Base-by-base conservation (phyloP, 352 stramenopile species). In the Globisporangium acanthophoron region DNA sequence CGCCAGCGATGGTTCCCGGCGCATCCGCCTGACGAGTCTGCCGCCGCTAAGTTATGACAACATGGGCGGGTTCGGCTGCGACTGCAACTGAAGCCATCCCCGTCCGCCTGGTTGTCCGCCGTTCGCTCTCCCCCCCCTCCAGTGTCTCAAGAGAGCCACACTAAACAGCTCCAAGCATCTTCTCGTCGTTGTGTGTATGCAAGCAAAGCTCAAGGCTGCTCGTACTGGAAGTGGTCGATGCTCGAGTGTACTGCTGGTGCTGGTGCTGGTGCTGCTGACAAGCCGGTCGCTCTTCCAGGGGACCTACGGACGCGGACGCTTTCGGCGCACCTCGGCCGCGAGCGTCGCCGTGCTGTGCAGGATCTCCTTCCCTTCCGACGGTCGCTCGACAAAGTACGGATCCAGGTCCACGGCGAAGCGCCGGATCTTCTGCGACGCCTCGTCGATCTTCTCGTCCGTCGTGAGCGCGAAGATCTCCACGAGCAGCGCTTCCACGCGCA, bases 371-470 rank as follows among this genome's bases (percentile, higher is more conserved):
- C 84, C 80, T 62, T 94, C 84, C 2, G 80, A 90, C 27, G 84
- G 84, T 13, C 84, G 76, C 59, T 92, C 84, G 59, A 94, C 80
- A 35, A 94, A 92, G 66, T 90, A 93, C 58, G 85, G 82, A 40
- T 92, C 83, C 47, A 94, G 47, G 57, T 94, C 83, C 16, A 85
- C 76, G 27, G 83, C 77, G 62, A 94, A 92, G 27, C 85, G 77
- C 31, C 82, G 79, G 56, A 94, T 90, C 63, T 88, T 88, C 37
- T 92, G 80, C 5, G 82, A 88, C 0, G 77, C 81, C 33, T 92
- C 85, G 48, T 94, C 85, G 43, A 94, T 91, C 58, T 90, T 89
- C 39, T 94, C 85, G 49, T 94, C 85, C 12, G 80, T 92, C 40
- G 85, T 92, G 39, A 94, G 74, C 31, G 83, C 71, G 24, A 80